Base-by-base conservation (phyloP, 2,329 filamentous ascomycete genomes). In the Ophiocordyceps unilateralis region DNA sequence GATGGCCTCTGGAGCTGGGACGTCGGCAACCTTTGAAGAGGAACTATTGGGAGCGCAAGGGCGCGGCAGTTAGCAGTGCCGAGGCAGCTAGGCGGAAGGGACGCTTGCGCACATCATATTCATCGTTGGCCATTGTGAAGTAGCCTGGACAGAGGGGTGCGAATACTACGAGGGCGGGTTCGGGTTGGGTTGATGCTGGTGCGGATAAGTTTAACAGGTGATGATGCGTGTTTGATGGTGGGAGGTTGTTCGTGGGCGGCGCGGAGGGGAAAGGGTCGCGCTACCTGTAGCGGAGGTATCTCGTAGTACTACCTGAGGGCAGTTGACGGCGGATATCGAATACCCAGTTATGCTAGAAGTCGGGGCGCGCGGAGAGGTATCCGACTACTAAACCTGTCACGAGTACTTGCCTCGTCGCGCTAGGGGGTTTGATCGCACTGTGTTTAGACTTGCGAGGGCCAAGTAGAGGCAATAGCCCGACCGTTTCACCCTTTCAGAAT, bases 81-180 rank as follows among this genome's bases (percentile, higher is more conserved):
- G 50, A 49, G 49, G 47, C 45, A 43, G 45, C 46, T 47, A 44
- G 51, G 50, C 43, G 48, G 45, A 49, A 43, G 44, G 37, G 46
- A 15, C 14, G 40, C 41, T 43, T 39, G 62, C 87, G 74, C 72
- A 96, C 89, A 81, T 98, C 91, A 72, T 98, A 98, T 74, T 98
- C 91, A 77, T 98, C 91, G 81, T 96, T 98, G 61, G 89, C 91
- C 91, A 96, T 98, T 67, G 57, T 73, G 70, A 36, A 45, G 20
- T 19, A 23, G 45, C 41, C 24, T 38, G 40, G 39, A 43, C 39
- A 24, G 38, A 39, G 21, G 23, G 45, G 23, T 11, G 17, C 20
- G 36, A 24, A 17, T 19, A n/a, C 17, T 19, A 10, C 32, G 32
- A 36, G 24, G 24, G 24, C 24, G 24, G 24, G 24, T n/a, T n/a